Evolutionary conservation across 257 asterid genomes (phyloP).

Genomic region (Rehmannia glutinosa): DNA sequence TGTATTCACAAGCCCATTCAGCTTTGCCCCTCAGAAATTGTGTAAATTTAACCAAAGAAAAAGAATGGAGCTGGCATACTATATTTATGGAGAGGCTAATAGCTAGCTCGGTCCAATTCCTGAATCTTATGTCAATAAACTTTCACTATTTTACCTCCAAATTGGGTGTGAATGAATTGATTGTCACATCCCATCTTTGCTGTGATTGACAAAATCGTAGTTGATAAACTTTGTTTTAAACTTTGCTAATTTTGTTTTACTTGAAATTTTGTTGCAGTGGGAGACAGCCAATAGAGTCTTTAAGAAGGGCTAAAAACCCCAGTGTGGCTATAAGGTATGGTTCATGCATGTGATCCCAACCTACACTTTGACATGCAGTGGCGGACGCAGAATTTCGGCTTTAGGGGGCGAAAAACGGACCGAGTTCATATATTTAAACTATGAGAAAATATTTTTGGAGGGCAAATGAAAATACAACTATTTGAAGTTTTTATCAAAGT

Average conservation of each 20-base stretch:
- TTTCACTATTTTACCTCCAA: neutral
- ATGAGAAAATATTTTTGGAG: no score
- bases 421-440: no score
- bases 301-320: neutral
- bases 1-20: slow-evolving; percentile 9
- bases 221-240: slow-evolving; percentile 16
- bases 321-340: neutral
- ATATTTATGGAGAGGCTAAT: neutral
- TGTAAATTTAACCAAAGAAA: neutral
- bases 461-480: no score
- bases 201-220: slow-evolving; percentile 9
- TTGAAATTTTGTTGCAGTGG: slow-evolving; percentile 3
- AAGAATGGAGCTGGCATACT: neutral
- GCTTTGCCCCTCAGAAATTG: slow-evolving; percentile 9
- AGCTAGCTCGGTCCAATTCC: neutral
- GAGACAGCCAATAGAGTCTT: neutral
- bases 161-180: neutral
- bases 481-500: no score
- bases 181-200: neutral
- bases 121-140: neutral
- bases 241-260: slow-evolving; percentile 20
- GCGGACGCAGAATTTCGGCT: no score
- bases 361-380: no score
- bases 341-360: neutral
- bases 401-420: no score